Base-by-base conservation (phyloP, 1,284 basidiomycete species). In the Meripilus lineatus region DNA sequence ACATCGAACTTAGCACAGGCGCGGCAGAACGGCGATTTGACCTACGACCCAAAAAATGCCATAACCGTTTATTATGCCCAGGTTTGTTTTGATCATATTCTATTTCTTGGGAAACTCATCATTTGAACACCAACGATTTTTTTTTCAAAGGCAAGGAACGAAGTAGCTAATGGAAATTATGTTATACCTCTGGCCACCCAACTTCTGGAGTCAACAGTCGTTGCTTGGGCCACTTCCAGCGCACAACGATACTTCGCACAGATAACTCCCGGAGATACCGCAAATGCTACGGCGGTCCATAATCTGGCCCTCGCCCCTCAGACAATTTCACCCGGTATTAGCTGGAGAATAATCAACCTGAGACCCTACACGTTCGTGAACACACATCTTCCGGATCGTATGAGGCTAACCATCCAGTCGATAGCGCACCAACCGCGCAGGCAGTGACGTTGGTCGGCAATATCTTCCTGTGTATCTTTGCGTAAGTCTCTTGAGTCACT, bases 391-490 rank as follows among this genome's bases (percentile, higher is more conserved):
- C n/a, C n/a, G n/a, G n/a, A n/a, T n/a, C n/a, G n/a, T n/a, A n/a
- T n/a, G n/a, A n/a, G 28, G 28, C 10, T 10, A 30, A 30, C 28
- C 28, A 3, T 23, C 11, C 38, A 10, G 5, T 2, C 5, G n/a
- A 2, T 23, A 58, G 55, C 14, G 63, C 70, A 23, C 70, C 75
- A 1, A 70, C 75, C 6, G 73, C 74, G 0, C 64, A 67, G 15
- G 77, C 77, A 0, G 70, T 74, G 34, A 72, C 73, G 1, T 68
- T 77, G 14, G 73, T 77, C 36, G 75, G 69, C 10, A 60, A 69
- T 39, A 68, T 78, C 42, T 77, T 75, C 62, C 58, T 75, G 49
- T 61, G 67, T 52, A 76, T 79, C 33, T 58, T 69, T 17, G 50
- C 67, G 48, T 70, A 59, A 48, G 61, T 57, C 15, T 18, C 21